A percentile compares a stretch with the other conserved stretches of the same genome.
Evolutionary conservation across 2,329 filamentous ascomycete species (phyloP).

Genomic region (Ophiocordyceps sinensis): DNA sequence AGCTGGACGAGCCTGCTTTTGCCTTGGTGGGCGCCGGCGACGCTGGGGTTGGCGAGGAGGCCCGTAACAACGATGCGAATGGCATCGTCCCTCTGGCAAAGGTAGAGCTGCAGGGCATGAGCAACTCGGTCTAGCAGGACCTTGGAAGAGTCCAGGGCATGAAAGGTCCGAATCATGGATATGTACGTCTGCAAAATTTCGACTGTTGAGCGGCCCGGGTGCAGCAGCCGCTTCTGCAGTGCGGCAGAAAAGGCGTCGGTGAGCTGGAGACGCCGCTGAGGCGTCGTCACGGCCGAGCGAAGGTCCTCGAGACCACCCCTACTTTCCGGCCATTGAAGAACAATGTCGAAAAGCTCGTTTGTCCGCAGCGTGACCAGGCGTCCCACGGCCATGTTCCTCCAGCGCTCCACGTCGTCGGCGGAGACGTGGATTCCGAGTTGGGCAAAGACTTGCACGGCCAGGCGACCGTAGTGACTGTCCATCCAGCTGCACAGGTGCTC

Average conservation of each 20-base stretch:
- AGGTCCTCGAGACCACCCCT: slow-evolving; percentile 61
- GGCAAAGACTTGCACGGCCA: slow-evolving; percentile 47
- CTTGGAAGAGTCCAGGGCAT: slow-evolving; percentile 61
- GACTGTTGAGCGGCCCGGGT: slow-evolving; percentile 62
- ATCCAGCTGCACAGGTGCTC: slow-evolving; percentile 51
- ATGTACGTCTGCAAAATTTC: slow-evolving; percentile 68
- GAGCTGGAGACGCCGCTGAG: slow-evolving; percentile 53
- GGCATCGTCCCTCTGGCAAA: slow-evolving; percentile 64
- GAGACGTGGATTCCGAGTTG: slow-evolving; percentile 30
- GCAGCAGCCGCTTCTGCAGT: slow-evolving; percentile 51
- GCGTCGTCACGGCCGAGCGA: slow-evolving; percentile 52
- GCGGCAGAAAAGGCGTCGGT: slow-evolving; percentile 55
- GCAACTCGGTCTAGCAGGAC: slow-evolving; percentile 64
- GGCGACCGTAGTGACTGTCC: slow-evolving; percentile 48
- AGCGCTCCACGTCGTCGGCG: slow-evolving; percentile 47
- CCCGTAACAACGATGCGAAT: slow-evolving; percentile 65
- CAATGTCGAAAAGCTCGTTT: slow-evolving; percentile 64
- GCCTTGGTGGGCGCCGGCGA: slow-evolving; percentile 30
- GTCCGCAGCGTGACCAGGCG: slow-evolving; percentile 56
- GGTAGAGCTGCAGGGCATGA: slow-evolving; percentile 57
- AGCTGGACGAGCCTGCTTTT: slow-evolving; percentile 49
- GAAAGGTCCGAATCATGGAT: slow-evolving; percentile 63
- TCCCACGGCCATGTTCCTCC: slow-evolving; percentile 55
- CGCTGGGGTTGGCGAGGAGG: slow-evolving; percentile 47
- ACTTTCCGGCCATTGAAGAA: slow-evolving; percentile 59